phyloP scores from a whole-genome alignment of 352 stramenopile species.

The Phytophthora constricta region DNA sequence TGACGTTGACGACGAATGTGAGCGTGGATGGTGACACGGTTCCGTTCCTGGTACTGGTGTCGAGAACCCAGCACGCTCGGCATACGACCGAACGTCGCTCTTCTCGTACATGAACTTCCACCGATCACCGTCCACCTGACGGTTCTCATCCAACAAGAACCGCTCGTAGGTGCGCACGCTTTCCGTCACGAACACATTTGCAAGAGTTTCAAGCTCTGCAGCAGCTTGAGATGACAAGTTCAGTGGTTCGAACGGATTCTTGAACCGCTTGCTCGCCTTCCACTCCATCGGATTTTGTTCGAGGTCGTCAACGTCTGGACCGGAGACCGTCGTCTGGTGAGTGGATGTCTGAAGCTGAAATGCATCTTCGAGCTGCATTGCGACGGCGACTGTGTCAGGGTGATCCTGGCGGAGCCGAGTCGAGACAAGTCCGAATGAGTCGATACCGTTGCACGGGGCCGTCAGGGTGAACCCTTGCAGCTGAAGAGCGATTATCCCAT shows the following conservation, averaged over 20 bases:
- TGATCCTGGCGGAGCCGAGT: background rate
- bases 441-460: slow-evolving; percentile 18
- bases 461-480: slow-evolving; percentile 16
- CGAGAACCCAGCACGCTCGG: slow-evolving; percentile 24
- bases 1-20: slow-evolving; percentile 18
- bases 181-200: slow-evolving; percentile 37
- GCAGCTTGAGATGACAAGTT: slow-evolving; percentile 29
- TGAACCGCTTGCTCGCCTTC: slow-evolving; percentile 32
- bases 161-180: slow-evolving; percentile 41
- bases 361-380: slow-evolving; percentile 2
- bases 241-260: slow-evolving; percentile 38
- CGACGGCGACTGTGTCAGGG: background rate
- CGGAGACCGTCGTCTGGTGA: too few relatives aligned
- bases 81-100: slow-evolving; percentile 42
- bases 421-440: slow-evolving; percentile 1
- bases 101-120: slow-evolving; percentile 54
- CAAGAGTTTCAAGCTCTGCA: slow-evolving; percentile 37
- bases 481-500: slow-evolving; percentile 19
- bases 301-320: too few relatives aligned
- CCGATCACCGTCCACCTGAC: slow-evolving; percentile 27
- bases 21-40: slow-evolving; percentile 12
- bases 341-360: slow-evolving; percentile 14
- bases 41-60: background rate
- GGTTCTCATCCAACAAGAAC: slow-evolving; percentile 29
- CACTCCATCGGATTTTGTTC: slow-evolving; percentile 21